Evolutionary conservation across 345 rosid species (phyloP), one percentile per base, ranked within the genome.

Genomic region (Hypericum perforatum): DNA sequence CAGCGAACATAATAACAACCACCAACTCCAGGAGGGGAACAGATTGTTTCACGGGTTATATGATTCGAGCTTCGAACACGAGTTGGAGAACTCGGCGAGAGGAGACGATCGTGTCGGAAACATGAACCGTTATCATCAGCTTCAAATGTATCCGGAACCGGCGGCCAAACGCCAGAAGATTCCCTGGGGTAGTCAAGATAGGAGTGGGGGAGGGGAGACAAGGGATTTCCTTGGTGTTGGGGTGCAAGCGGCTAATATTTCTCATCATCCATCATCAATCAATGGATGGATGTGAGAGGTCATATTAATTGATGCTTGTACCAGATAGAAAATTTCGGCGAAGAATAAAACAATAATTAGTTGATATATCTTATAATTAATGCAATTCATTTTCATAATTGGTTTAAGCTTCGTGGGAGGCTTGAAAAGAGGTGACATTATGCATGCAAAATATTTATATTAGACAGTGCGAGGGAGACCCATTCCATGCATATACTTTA

Each of bases 161-260:
- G 52, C 85, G 3, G 75, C 75, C 42, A 92, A 84, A 59, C 76
- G 87, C 51, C 80, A 78, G 65, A 76, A 60, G 37, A 10, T 44
- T 44, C 37, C 62, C 38, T 77, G 65, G 47, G 74, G 53, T 49
- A 64, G 45, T 10, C 63, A 62, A 51, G 78, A 74, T 0, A 63
- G 59, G 3, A 70, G 54, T 9, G 65, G 48, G 52, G 78, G 82
- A 64, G 98, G 89, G 76, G 74, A 91, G 70, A 92, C 98, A 12
- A 77, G 98, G 60, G 96, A 92, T 49, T 92, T 92, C 55, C 75
- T 92, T 32, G 96, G 98, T 10, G 95, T 87, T 60, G 96, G 95
- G 8, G 54, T 49, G 79, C 84, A 76, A 58, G 54, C 77, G 49
- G 67, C 82, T 55, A 22, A 22, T 22, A 22, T 22, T 22, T 60